phyloP scores from a whole-genome alignment of 345 rosid species.

The Salix brachista region DNA sequence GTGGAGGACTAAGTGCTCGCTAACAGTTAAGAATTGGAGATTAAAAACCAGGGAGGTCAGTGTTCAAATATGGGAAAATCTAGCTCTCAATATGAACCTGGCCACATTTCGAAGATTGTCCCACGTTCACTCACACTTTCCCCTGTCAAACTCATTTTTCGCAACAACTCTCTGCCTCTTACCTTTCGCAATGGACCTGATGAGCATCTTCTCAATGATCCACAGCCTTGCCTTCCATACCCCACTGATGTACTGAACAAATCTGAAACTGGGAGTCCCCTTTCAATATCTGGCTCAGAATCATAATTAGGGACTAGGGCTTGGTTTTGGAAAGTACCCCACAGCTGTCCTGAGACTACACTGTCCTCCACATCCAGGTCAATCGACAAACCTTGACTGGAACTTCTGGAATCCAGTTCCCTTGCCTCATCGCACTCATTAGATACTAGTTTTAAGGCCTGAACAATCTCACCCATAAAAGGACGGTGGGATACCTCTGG shows the following conservation, averaged over 20 bases:
- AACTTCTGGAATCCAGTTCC: conserved; percentile 53
- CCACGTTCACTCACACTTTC: conserved; percentile 75
- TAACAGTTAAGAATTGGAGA: neutral
- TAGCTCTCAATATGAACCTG: conserved; percentile 50
- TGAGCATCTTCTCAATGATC: conserved; percentile 53
- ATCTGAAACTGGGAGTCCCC: conserved; percentile 52
- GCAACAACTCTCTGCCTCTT: conserved; percentile 55
- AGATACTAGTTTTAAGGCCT: conserved; percentile 84
- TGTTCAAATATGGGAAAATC: conserved; percentile 7
- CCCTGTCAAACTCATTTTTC: conserved; percentile 49
- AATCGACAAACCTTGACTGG: conserved; percentile 42
- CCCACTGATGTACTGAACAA: conserved; percentile 43
- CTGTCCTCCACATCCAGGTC: conserved; percentile 45
- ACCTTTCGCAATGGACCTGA: conserved; percentile 66
- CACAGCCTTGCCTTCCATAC: conserved; percentile 33
- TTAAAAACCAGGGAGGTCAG: neutral
- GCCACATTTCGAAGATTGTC: conserved; percentile 37
- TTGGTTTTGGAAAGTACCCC: conserved; percentile 34
- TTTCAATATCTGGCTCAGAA: conserved; percentile 57
- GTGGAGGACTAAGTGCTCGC: neutral
- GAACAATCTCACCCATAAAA: conserved; percentile 98
- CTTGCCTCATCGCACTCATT: conserved; percentile 83
- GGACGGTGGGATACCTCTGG: conserved; percentile 95
- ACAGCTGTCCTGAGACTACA: conserved; percentile 40
- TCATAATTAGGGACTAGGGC: conserved; percentile 39